A percentile compares a stretch with the other conserved stretches of the same genome.
phyloP scores from a whole-genome alignment of 2,329 filamentous ascomycete species.

The Penicillium sp. region DNA sequence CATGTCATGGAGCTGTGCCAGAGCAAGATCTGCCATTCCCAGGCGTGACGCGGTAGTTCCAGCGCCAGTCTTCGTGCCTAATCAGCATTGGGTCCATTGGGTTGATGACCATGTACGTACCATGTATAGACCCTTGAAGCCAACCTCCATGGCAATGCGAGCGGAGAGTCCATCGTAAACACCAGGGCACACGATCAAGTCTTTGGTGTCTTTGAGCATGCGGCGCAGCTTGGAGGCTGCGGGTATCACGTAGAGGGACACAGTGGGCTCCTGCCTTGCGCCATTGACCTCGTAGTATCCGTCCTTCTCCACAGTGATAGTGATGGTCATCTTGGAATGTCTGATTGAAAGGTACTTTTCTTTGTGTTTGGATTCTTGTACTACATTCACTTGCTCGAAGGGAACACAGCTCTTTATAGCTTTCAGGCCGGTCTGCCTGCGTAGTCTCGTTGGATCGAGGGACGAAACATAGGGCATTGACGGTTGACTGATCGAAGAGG shows the following conservation, averaged over 20 bases:
- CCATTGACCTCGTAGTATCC: constrained; percentile 36
- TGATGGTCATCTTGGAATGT: constrained; percentile 29
- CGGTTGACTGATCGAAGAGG: background rate
- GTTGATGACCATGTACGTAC: constrained; percentile 40
- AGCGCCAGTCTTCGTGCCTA: constrained; percentile 56
- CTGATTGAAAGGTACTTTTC: background rate
- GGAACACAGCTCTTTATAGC: constrained; percentile 10
- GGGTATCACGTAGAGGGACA: constrained; percentile 30
- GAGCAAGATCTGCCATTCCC: constrained; percentile 64
- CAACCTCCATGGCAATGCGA: constrained; percentile 62
- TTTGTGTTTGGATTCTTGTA: background rate
- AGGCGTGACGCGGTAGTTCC: constrained; percentile 63
- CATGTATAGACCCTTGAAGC: constrained; percentile 69
- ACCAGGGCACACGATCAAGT: constrained; percentile 59
- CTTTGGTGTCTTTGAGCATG: constrained; percentile 29
- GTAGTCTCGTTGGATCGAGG: background rate
- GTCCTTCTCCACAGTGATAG: constrained; percentile 36
- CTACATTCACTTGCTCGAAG: background rate
- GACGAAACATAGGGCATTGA: background rate
- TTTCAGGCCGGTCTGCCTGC: background rate
- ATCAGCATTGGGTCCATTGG: background rate
- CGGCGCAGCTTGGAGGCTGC: constrained; percentile 33
- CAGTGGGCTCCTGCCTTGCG: constrained; percentile 27
- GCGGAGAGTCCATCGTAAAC: constrained; percentile 70
- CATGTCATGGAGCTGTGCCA: constrained; percentile 66